Evolutionary conservation across 345 rosid genomes (phyloP).

Genomic region (Triadica sebifera): DNA sequence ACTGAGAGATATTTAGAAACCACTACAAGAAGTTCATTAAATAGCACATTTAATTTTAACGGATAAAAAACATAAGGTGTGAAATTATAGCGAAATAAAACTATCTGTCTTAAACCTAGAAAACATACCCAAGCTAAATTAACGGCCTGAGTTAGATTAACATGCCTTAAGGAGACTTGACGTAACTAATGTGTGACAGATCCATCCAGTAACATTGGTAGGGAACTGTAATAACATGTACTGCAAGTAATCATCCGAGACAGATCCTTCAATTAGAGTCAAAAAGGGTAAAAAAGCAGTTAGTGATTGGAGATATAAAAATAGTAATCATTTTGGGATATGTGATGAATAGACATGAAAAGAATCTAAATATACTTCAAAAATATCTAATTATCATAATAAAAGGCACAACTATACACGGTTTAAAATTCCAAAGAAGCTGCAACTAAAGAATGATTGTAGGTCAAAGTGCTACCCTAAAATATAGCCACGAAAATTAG

Average conservation of each 20-base stretch:
- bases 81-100: background rate
- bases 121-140: slow-evolving; percentile 34
- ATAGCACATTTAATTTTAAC: background rate
- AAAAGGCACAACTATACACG: background rate
- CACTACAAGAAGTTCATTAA: background rate
- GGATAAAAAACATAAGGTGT: background rate
- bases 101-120: slow-evolving; percentile 13
- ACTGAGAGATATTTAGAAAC: background rate
- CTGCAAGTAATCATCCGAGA: slow-evolving; percentile 88
- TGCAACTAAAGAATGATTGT: too few species aligned
- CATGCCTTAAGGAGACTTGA: slow-evolving; percentile 97
- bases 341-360: background rate
- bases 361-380: background rate
- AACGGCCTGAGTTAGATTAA: slow-evolving; percentile 39
- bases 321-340: background rate
- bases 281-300: slow-evolving; percentile 15
- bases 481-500: too few species aligned
- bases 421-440: background rate
- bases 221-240: slow-evolving; percentile 93
- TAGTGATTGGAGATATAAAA: background rate
- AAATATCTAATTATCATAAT: background rate
- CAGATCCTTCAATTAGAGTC: slow-evolving; percentile 56
- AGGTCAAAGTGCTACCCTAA: too few species aligned
- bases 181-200: slow-evolving; percentile 83
- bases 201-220: slow-evolving; percentile 95